Evolutionary conservation across 2,329 filamentous ascomycete species (phyloP), one percentile per base, ranked within the genome.

Genomic region (Seiridium cupressi): DNA sequence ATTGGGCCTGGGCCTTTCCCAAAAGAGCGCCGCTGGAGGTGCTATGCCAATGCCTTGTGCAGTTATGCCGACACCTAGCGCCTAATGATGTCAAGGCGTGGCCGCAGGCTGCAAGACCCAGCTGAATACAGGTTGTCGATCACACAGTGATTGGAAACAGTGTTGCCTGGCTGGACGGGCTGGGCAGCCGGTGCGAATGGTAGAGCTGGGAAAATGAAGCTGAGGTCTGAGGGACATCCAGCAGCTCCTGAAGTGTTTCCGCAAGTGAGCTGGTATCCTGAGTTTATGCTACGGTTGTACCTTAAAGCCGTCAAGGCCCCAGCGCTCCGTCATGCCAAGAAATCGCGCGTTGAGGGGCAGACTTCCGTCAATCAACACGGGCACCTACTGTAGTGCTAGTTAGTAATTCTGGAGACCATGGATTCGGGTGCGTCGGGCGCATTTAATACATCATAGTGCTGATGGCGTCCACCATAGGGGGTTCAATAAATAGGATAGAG

Each of bases 271-370:
- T 26, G 18, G 18, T 26, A 26, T 26, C 18, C 18, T 26, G 18
- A 26, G 18, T 26, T 26, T 26, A 26, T 26, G 18, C 18, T 26
- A 26, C 18, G 47, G 26, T 8, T 49, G 47, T 31, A 53, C 49
- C 34, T 32, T 53, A 11, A 53, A 53, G 26, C 49, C 34, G 49
- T 53, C 49, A 36, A 53, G 49, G 10, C 48, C 49, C 49, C 32
- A 35, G 34, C 11, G 18, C 35, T 34, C 49, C 34, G 49, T 53
- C 34, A 38, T 38, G 49, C 49, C 49, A 53, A 53, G 49, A 53
- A 53, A 53, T 53, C 49, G 49, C 49, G 49, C 49, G 49, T 53
- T 34, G 49, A 53, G 49, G 49, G 49, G 49, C 49, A 36, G 34
- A 34, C 49, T 53, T 53, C 49, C 49, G 49, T 53, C 49, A 53